A percentile compares a stretch with the other conserved stretches of the same genome.
phyloP scores from a whole-genome alignment of 2,329 filamentous ascomycete genomes.

The Alternaria angustiovoidea region DNA sequence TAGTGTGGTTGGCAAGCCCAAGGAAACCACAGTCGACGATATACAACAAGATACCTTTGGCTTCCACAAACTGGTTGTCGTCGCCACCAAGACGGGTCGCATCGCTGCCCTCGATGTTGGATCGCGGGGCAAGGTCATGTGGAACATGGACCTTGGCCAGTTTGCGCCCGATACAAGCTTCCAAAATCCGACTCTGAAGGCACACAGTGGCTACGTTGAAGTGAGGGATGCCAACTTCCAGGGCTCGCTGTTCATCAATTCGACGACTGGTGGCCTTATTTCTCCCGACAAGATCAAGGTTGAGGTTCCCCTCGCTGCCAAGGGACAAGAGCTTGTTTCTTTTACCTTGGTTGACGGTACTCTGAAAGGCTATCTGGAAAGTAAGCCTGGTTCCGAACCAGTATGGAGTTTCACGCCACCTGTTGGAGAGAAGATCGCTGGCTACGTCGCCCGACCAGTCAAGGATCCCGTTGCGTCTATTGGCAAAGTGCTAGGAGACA shows the following conservation, averaged over 20 bases:
- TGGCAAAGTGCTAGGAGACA: slow-evolving; percentile 88
- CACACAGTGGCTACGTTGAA: slow-evolving; percentile 46
- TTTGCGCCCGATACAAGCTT: slow-evolving; percentile 65
- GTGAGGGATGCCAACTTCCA: slow-evolving; percentile 36
- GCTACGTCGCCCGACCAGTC: slow-evolving; percentile 71
- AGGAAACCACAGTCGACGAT: slow-evolving; percentile 61
- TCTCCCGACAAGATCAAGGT: slow-evolving; percentile 27
- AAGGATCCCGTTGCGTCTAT: slow-evolving; percentile 95
- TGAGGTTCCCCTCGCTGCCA: slow-evolving; percentile 17
- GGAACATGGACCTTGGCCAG: slow-evolving; percentile 73
- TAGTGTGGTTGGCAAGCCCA: slow-evolving; percentile 63
- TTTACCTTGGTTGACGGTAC: slow-evolving; percentile 45
- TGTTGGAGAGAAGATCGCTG: slow-evolving; percentile 71
- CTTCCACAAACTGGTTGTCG: slow-evolving; percentile 83
- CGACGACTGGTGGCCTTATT: slow-evolving; percentile 42
- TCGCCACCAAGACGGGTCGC: slow-evolving; percentile 81
- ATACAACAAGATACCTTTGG: slow-evolving; percentile 80
- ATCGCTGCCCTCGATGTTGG: slow-evolving; percentile 82
- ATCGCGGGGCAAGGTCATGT: slow-evolving; percentile 75
- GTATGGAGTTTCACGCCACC: slow-evolving; percentile 78
- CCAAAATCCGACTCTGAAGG: slow-evolving; percentile 63
- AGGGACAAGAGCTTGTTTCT: slow-evolving; percentile 39
- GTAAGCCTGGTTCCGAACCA: slow-evolving; percentile 32
- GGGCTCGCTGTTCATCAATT: slow-evolving; percentile 42
- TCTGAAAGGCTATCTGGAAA: slow-evolving; percentile 43